Percentiles rank a stretch among this genome's conserved stretches.
These are phyloP conservation scores for Fusarium brevicatenulatum DNA, from an alignment of 2,329 filamentous ascomycete genomes.

Conservation along the genomic window DNA sequence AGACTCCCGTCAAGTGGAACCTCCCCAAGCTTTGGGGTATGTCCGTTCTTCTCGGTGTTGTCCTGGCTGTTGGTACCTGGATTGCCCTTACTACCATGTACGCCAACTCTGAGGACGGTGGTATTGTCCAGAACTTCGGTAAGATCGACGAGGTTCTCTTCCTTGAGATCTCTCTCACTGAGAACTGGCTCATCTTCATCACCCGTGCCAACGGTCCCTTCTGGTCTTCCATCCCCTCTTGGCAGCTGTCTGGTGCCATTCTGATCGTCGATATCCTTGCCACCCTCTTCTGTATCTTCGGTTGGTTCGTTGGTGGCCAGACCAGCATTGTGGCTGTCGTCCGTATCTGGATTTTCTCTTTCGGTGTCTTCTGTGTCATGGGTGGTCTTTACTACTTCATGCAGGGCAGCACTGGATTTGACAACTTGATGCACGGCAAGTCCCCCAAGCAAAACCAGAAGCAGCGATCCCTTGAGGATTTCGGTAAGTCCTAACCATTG, in stretches of 20 bases:
- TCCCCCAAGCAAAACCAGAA: conserved; percentile 82
- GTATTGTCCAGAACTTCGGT: conserved; percentile 92
- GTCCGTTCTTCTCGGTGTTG: conserved; percentile 83
- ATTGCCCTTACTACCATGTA: conserved; percentile 89
- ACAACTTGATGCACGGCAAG: conserved; percentile 94
- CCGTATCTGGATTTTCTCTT: conserved; percentile 91
- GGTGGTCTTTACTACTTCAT: conserved; percentile 80
- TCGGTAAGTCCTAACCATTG: conserved; percentile 70
- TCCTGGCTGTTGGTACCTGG: conserved; percentile 87
- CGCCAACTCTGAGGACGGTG: conserved; percentile 73
- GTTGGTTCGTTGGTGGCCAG: conserved; percentile 77
- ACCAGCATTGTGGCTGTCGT: conserved; percentile 86
- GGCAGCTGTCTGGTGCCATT: conserved; percentile 83
- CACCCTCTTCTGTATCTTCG: conserved; percentile 86
- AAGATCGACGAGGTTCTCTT: conserved; percentile 84
- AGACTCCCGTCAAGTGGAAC: conserved; percentile 93
- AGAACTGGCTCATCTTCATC: conserved; percentile 98
- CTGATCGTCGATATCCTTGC: conserved; percentile 84
- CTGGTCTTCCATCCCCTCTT: conserved; percentile 89
- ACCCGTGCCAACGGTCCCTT: conserved; percentile 92
- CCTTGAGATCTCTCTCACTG: conserved; percentile 88
- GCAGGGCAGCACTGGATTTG: conserved; percentile 82
- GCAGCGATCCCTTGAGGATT: conserved; percentile 88
- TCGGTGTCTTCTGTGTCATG: conserved; percentile 88
- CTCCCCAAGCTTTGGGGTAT: conserved; percentile 93